Evolutionary conservation across 805 yeast genomes (phyloP).

Genomic region (Kodamaea sagamina): DNA sequence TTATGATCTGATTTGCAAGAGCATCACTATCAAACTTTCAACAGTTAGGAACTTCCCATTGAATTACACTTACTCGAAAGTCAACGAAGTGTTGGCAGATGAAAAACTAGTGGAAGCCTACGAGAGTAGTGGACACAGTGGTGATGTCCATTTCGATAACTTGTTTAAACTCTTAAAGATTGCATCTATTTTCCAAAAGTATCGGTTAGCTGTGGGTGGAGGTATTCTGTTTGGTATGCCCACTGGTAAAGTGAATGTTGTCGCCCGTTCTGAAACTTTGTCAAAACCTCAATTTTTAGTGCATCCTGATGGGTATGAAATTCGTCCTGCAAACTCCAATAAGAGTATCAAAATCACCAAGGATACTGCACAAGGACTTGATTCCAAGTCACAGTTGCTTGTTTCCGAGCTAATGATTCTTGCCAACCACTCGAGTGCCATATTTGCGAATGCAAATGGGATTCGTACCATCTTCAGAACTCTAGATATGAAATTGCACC

Average conservation of each 20-base stretch:
- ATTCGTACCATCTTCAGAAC: conserved; percentile 56
- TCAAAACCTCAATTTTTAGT: not conserved
- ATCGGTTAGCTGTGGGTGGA: conserved; percentile 24
- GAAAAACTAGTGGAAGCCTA: conserved; percentile 13
- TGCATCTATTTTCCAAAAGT: conserved; percentile 27
- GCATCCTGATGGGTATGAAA: conserved; percentile 18
- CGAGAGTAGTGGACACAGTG: conserved; percentile 1
- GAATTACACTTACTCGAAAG: conserved; percentile 60
- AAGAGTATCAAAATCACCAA: conserved; percentile 15
- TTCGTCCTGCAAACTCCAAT: conserved; percentile 17
- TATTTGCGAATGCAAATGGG: conserved; percentile 41
- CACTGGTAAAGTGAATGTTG: conserved; percentile 13
- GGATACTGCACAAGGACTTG: conserved; percentile 20
- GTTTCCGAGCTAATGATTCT: conserved; percentile 86
- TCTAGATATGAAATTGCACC: conserved; percentile 32
- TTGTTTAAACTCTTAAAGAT: conserved; percentile 30
- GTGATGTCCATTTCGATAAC: conserved; percentile 26
- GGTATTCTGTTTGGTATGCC: conserved; percentile 23
- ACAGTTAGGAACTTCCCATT: conserved; percentile 33
- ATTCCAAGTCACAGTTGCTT: conserved; percentile 54
- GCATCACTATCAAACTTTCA: conserved; percentile 26
- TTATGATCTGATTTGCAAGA: conserved; percentile 18
- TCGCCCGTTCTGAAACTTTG: not conserved
- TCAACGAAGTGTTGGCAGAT: conserved; percentile 50
- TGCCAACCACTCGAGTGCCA: conserved; percentile 66